Evolutionary conservation across 768 basidiomycete species (phyloP).

Genomic region (Lactarius hatsudake): DNA sequence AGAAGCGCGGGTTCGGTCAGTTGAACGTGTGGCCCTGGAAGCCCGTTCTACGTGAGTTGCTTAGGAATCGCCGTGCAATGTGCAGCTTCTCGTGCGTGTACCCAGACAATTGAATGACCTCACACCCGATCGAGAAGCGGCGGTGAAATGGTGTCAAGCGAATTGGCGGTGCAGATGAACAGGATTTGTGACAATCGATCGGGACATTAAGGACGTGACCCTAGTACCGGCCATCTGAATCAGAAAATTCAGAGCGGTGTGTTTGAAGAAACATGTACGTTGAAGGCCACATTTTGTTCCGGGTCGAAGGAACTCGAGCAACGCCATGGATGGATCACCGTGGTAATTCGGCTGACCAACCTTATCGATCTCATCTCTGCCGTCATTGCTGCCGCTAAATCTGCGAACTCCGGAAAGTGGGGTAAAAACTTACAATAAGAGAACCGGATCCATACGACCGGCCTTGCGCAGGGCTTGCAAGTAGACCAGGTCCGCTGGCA

Average conservation of each 20-base stretch:
- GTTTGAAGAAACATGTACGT: slow-evolving; percentile 45
- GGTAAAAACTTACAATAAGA: slow-evolving; percentile 52
- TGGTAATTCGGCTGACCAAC: slow-evolving; percentile 84
- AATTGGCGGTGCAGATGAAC: slow-evolving; percentile 92
- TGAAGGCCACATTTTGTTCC: slow-evolving; percentile 85
- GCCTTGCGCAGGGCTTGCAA: slow-evolving; percentile 87
- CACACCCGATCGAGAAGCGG: slow-evolving; percentile 81
- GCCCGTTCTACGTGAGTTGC: slow-evolving; percentile 76
- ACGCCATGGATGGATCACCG: slow-evolving; percentile 82
- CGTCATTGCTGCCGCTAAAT: not conserved
- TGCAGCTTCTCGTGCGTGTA: slow-evolving; percentile 91
- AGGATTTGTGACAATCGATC: slow-evolving; percentile 78
- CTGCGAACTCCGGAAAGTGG: not conserved
- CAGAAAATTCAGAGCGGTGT: not conserved
- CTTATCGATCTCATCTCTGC: slow-evolving; percentile 88
- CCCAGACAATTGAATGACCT: slow-evolving; percentile 78
- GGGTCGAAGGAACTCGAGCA: slow-evolving; percentile 94
- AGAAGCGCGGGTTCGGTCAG: slow-evolving; percentile 70
- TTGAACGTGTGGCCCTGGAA: slow-evolving; percentile 56
- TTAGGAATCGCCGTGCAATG: slow-evolving; percentile 84
- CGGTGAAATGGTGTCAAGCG: slow-evolving; percentile 82
- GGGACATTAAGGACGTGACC: slow-evolving; percentile 85
- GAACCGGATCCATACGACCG: slow-evolving; percentile 74
- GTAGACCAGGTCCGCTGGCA: slow-evolving; percentile 79
- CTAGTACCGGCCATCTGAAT: slow-evolving; percentile 34